Conservation (phyloP, 1,284 basidiomycete species). For the Irpex lacteus region DNA sequence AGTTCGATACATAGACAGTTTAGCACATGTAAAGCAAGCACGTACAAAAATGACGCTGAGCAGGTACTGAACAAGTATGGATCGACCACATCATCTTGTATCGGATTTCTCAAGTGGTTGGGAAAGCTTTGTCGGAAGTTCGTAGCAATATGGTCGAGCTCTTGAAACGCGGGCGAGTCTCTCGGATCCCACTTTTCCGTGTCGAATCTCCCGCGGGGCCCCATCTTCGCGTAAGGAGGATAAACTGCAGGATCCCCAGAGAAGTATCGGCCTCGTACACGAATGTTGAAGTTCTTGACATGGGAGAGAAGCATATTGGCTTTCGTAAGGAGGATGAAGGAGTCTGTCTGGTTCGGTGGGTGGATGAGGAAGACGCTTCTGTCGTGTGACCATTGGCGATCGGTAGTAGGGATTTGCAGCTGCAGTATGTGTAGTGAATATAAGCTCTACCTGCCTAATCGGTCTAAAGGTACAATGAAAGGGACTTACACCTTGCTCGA, state of each 20-base stretch:
- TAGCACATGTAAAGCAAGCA: conserved; percentile 9
- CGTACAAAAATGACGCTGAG: conserved; percentile 62
- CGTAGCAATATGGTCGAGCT: conserved; percentile 55
- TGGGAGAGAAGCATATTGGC: conserved; percentile 61
- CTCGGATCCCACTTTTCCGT: conserved; percentile 45
- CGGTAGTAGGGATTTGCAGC: conserved; percentile 47
- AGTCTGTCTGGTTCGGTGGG: conserved; percentile 60
- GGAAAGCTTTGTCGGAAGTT: conserved; percentile 62
- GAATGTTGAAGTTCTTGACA: conserved; percentile 67
- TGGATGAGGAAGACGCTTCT: conserved; percentile 57
- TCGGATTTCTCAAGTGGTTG: conserved; percentile 49
- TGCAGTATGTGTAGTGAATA: conserved; percentile 22
- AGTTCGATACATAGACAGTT: background rate
- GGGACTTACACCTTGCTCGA: conserved; percentile 52
- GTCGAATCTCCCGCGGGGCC: background rate
- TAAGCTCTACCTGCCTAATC: conserved; percentile 2
- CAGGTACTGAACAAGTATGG: conserved; percentile 62
- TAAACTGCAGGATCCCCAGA: conserved; percentile 47
- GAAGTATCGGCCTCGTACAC: conserved; percentile 58
- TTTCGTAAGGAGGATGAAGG: conserved; percentile 70
- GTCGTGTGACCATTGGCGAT: conserved; percentile 68
- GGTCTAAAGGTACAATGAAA: no score
- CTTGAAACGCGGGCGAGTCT: conserved; percentile 58
- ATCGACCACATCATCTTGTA: conserved; percentile 52
- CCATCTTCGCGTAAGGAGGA: conserved; percentile 7